Conservation (phyloP, 768 basidiomycete genomes). For the Leccinum arenicola region DNA sequence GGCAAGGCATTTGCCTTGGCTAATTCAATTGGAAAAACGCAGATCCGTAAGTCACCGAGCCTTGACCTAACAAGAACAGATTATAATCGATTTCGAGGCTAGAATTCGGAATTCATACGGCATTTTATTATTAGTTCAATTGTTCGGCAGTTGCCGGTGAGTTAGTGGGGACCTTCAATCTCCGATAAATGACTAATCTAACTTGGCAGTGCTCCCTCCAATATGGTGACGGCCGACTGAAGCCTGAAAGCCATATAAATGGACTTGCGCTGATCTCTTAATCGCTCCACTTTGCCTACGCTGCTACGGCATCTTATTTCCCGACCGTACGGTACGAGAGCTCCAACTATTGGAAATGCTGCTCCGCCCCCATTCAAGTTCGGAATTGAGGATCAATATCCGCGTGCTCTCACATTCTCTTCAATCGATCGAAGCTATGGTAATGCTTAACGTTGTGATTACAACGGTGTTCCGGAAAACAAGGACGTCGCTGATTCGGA, state of each 20-base stretch:
- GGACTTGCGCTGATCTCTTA: conserved; percentile 1
- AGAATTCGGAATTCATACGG: background rate
- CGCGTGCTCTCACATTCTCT: background rate
- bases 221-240: background rate
- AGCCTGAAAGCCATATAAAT: background rate
- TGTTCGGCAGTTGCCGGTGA: background rate
- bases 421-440: background rate
- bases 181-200: background rate
- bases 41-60: background rate
- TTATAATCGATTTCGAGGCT: background rate
- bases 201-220: background rate
- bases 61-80: background rate
- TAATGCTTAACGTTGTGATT: background rate
- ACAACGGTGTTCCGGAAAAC: background rate
- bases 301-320: conserved; percentile 15
- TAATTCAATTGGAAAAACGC: background rate
- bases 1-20: background rate
- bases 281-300: conserved; percentile 1
- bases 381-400: conserved; percentile 3
- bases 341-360: background rate
- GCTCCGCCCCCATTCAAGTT: background rate
- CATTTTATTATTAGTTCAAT: background rate
- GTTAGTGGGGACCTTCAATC: background rate
- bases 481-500: background rate
- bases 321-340: background rate